Percentiles rank a stretch among this genome's conserved stretches.
Evolutionary conservation across 2,329 filamentous ascomycete genomes (phyloP).

Genomic region (Gaeumannomyces sp.): DNA sequence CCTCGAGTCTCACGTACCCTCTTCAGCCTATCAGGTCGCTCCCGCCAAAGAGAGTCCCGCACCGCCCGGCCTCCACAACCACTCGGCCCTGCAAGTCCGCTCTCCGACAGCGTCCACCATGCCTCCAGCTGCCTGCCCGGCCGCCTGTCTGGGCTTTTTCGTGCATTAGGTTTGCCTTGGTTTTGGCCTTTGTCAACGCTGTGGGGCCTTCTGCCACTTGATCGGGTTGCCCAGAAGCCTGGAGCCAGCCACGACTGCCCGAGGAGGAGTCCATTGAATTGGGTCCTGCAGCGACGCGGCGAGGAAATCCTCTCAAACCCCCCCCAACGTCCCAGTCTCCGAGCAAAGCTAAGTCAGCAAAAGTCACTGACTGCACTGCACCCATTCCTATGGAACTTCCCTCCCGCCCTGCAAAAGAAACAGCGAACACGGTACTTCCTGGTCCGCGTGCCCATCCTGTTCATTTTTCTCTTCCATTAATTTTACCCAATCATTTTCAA

Average conservation of each 20-base stretch:
- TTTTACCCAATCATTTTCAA: not conserved
- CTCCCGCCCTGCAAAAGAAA: not conserved
- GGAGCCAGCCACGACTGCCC: not conserved
- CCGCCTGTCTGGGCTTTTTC: not conserved
- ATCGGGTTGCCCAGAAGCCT: not conserved
- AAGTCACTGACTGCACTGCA: not conserved
- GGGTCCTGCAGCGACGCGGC: not conserved
- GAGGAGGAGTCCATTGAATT: not conserved
- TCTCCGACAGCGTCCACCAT: not conserved
- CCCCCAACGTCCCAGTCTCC: not conserved
- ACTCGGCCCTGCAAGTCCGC: not conserved
- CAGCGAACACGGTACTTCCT: not conserved
- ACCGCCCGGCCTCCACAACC: not conserved
- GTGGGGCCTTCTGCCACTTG: not conserved
- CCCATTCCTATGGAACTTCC: not conserved
- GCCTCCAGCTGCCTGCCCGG: not conserved
- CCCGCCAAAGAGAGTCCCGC: not conserved
- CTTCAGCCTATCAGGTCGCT: not conserved
- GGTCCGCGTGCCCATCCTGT: slow-evolving; percentile 5
- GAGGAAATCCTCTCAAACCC: not conserved
- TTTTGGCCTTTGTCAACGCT: not conserved
- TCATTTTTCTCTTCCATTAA: slow-evolving; percentile 1
- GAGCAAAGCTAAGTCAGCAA: not conserved
- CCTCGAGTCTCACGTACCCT: not conserved
- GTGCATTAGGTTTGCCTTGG: not conserved